phyloP scores from a whole-genome alignment of 768 basidiomycete species.

The Daedalea quercina region DNA sequence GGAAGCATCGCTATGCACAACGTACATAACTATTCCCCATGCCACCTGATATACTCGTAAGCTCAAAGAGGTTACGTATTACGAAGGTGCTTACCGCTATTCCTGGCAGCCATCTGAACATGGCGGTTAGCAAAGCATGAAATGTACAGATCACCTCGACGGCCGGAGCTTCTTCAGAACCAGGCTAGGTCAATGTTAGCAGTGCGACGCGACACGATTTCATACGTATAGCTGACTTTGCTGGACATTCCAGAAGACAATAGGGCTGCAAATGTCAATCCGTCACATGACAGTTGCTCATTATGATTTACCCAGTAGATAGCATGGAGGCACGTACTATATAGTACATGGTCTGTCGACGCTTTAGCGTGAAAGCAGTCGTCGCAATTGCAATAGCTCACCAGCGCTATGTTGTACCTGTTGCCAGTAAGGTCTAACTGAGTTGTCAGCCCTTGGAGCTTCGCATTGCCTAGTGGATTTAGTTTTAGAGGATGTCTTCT shows the following conservation, averaged over 20 bases:
- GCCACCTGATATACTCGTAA: conserved; percentile 37
- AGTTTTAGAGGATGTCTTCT: neutral
- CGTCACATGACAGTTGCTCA: too few relatives aligned
- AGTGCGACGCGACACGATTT: neutral
- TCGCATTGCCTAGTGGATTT: conserved; percentile 16
- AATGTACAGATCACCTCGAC: conserved; percentile 51
- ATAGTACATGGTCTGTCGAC: conserved; percentile 63
- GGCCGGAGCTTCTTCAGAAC: conserved; percentile 59
- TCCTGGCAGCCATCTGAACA: conserved; percentile 60
- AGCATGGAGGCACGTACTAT: conserved; percentile 35
- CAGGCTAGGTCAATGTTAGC: conserved; percentile 30
- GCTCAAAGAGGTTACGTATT: too few relatives aligned
- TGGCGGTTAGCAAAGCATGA: conserved; percentile 54
- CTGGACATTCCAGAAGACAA: conserved; percentile 57
- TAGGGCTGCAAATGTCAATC: conserved; percentile 35
- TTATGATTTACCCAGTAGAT: neutral
- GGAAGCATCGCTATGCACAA: neutral
- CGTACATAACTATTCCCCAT: conserved; percentile 62
- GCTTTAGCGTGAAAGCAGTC: neutral
- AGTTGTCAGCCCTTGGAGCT: conserved; percentile 40
- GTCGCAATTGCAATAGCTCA: conserved; percentile 18
- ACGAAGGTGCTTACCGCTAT: conserved; percentile 40
- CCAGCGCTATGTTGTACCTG: conserved; percentile 60
- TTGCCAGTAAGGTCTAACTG: conserved; percentile 51
- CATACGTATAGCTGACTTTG: conserved; percentile 42